Base-by-base conservation (phyloP, 2,329 filamentous ascomycete genomes). In the Cordyceps javanica region DNA sequence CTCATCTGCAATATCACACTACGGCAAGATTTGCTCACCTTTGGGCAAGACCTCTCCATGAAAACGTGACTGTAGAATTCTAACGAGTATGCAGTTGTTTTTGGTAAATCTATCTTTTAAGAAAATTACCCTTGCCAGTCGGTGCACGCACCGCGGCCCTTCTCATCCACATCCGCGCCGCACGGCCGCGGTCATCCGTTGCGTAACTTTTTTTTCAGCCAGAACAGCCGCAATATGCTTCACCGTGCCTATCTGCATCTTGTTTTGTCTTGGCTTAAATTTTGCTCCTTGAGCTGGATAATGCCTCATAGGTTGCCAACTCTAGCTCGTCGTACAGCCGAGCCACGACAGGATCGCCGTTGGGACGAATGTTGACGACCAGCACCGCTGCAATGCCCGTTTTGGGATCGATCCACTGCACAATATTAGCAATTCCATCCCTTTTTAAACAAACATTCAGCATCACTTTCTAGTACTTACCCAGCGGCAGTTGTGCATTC, bases 401-500 rank as follows among this genome's bases (percentile, higher is more conserved):
- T 59, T 68, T 62, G 6, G 60, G 62, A 51, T 75, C 73, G 23
- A 74, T 64, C 73, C 73, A 75, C 69, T 71, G 36, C 14, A n/a
- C 7, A 26, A 13, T 1, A 11, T 49, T 25, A 48, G 41, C n/a
- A 26, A 55, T n/a, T n/a, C 11, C 19, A 21, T 14, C 3, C 11
- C n/a, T n/a, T n/a, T n/a, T 36, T 2, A 39, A 45, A 49, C 14
- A 14, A 48, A 4, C 5, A 9, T 36, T 11, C 26, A 11, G 10
- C 8, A 14, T 16, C n/a, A n/a, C n/a, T 4, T 19, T 11, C n/a
- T 5, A 11, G 3, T 23, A 69, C 72, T 68, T 60, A 75, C 73
- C 75, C 76, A 78, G 57, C 70, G 70, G n/a, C 70, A 67, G 60
- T 77, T 77, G 32, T 64, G 64, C 61, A 73, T 70, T 25, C 76